A percentile compares a stretch with the other conserved stretches of the same genome.
Evolutionary conservation across 2,329 filamentous ascomycete species (phyloP).

Genomic region (Beauveria scarabaeidicola): DNA sequence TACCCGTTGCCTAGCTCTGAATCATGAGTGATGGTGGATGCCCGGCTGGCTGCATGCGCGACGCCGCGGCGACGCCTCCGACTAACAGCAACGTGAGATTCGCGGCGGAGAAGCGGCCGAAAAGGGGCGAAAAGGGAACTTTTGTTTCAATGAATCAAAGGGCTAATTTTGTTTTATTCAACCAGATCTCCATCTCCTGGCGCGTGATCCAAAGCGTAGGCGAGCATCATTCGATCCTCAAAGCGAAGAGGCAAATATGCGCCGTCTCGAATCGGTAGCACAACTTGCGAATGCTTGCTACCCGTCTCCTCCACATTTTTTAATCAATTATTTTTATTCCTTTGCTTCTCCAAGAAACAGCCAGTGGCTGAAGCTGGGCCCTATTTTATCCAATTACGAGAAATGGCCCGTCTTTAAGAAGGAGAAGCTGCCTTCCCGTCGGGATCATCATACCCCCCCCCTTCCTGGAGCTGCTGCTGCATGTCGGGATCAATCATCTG

Average conservation of each 20-base stretch:
- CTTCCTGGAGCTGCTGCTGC: neutral
- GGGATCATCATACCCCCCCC: conserved; percentile 3
- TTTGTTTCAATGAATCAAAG: neutral
- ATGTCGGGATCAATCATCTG: neutral
- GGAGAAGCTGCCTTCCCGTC: conserved; percentile 3
- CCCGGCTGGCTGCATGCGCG: neutral
- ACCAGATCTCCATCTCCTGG: neutral
- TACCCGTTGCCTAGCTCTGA: neutral
- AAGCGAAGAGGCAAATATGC: conserved; percentile 3
- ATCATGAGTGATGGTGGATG: neutral
- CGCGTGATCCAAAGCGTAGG: neutral
- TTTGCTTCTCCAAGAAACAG: neutral
- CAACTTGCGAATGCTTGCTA: conserved; percentile 6
- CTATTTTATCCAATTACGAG: neutral
- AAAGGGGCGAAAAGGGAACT: neutral
- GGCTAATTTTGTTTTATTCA: neutral
- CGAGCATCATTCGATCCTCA: neutral
- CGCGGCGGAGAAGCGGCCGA: neutral
- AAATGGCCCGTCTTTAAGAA: conserved; percentile 1
- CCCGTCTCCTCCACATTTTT: conserved; percentile 1
- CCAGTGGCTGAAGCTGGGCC: neutral
- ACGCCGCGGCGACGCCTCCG: neutral
- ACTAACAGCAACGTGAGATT: neutral
- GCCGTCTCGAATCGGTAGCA: conserved; percentile 6
- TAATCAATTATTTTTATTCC: neutral